Percentiles rank a stretch among this genome's conserved stretches.
Conservation (phyloP, 306 rosid genomes). For the Pyrus communis region DNA sequence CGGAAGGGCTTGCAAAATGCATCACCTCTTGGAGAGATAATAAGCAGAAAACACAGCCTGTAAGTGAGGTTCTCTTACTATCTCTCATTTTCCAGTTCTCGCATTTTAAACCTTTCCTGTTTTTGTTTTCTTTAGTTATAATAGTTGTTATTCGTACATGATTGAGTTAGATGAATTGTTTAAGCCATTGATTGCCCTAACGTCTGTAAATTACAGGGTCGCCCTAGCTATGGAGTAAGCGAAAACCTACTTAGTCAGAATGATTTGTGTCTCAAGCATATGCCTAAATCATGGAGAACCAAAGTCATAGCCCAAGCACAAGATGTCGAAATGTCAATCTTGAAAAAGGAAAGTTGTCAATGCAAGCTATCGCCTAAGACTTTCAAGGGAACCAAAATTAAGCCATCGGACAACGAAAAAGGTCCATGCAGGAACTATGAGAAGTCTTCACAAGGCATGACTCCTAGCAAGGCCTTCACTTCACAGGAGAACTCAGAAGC, state of each 20-base stretch:
- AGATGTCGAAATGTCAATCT: slow-evolving; percentile 9
- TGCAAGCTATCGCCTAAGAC: background rate
- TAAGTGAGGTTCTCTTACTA: slow-evolving; percentile 22
- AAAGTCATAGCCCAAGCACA: slow-evolving; percentile 9
- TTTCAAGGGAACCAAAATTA: background rate
- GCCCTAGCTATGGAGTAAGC: background rate
- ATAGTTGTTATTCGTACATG: background rate
- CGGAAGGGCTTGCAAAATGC: slow-evolving; percentile 13
- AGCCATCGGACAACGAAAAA: slow-evolving; percentile 5
- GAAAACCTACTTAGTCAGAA: background rate
- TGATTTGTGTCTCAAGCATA: background rate
- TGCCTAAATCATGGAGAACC: slow-evolving; percentile 12
- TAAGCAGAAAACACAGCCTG: slow-evolving; percentile 17
- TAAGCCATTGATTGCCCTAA: background rate
- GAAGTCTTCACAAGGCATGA: slow-evolving; percentile 10
- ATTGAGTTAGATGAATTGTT: background rate
- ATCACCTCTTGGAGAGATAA: slow-evolving; percentile 2
- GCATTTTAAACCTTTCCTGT: background rate
- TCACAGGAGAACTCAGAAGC: slow-evolving; percentile 10
- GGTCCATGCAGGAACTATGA: slow-evolving; percentile 1
- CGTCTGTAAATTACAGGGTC: slow-evolving; percentile 28
- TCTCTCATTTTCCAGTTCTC: background rate
- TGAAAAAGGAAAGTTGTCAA: slow-evolving; percentile 13
- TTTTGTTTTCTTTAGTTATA: background rate
- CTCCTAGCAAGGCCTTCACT: background rate